phyloP scores from a whole-genome alignment of 192 early-diverging fungal species.

The Podila minutissima region DNA sequence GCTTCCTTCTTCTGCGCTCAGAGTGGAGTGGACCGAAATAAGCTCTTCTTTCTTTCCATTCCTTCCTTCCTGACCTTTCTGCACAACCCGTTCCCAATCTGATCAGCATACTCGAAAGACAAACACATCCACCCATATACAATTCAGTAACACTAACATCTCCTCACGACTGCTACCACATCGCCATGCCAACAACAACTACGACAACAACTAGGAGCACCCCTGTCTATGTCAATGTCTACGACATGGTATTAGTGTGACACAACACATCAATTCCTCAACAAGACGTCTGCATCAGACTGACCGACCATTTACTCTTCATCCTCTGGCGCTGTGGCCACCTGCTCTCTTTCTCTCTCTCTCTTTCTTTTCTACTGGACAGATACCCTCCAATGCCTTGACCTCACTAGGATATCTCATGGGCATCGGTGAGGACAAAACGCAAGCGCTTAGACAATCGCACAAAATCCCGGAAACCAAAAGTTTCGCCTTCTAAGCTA shows the following conservation, averaged over 20 bases:
- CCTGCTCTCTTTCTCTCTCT: not conserved
- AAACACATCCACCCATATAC: not conserved
- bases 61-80: not conserved
- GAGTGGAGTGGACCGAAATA: no score
- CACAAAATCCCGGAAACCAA: no score
- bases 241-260: constrained; percentile 51
- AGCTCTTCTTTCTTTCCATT: not conserved
- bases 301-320: not conserved
- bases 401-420: constrained; percentile 52
- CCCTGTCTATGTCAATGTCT: constrained; percentile 55
- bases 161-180: not conserved
- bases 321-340: no score
- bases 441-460: not conserved
- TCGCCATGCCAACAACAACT: constrained; percentile 24
- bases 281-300: no score
- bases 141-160: not conserved
- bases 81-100: not conserved
- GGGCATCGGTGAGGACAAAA: constrained; percentile 37
- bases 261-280: not conserved
- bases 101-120: no score
- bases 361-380: not conserved
- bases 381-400: constrained; percentile 48
- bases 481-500: not conserved
- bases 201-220: constrained; percentile 28
- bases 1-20: not conserved